These are phyloP conservation scores for Leucocoprinus birnbaumii DNA, from an alignment of 768 basidiomycete species.

Conservation along the genomic window DNA sequence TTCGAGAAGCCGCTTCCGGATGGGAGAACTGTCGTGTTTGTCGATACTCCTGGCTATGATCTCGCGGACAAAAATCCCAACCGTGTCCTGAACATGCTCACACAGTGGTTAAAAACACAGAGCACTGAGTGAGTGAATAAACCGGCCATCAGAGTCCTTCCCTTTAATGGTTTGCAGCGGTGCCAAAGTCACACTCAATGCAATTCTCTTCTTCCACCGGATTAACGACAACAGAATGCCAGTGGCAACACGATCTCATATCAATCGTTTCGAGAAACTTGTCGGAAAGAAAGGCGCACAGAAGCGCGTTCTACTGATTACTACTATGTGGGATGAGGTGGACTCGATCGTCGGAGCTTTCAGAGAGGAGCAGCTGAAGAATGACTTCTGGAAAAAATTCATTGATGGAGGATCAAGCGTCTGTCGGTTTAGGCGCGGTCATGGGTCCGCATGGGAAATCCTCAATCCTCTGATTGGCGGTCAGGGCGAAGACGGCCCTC, in stretches of 20 bases:
- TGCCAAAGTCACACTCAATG: constrained; percentile 1
- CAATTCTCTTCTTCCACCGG: constrained; percentile 11
- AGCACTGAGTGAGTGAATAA: background rate
- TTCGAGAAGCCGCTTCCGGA: constrained; percentile 1
- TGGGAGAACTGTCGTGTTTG: background rate
- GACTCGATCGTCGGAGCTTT: background rate
- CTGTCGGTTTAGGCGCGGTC: constrained; percentile 1
- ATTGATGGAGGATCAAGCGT: constrained; percentile 7
- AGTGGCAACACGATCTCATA: constrained; percentile 9
- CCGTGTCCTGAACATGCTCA: constrained; percentile 9
- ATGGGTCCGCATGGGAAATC: constrained; percentile 4
- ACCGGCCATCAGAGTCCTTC: background rate
- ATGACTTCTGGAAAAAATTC: constrained; percentile 9
- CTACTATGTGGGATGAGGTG: constrained; percentile 12
- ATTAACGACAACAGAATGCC: constrained; percentile 12
- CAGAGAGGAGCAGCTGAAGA: constrained; percentile 4
- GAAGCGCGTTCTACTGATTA: constrained; percentile 5
- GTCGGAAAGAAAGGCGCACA: constrained; percentile 8
- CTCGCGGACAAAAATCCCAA: constrained; percentile 12
- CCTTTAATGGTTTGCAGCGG: background rate
- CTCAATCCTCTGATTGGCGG: constrained; percentile 6
- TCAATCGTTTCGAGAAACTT: constrained; percentile 9
- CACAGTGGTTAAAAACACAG: constrained; percentile 9
- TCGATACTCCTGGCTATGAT: constrained; percentile 12
- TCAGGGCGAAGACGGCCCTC: background rate